Conservation (phyloP, 1,284 basidiomycete species). For the Golubevia sp. region DNA sequence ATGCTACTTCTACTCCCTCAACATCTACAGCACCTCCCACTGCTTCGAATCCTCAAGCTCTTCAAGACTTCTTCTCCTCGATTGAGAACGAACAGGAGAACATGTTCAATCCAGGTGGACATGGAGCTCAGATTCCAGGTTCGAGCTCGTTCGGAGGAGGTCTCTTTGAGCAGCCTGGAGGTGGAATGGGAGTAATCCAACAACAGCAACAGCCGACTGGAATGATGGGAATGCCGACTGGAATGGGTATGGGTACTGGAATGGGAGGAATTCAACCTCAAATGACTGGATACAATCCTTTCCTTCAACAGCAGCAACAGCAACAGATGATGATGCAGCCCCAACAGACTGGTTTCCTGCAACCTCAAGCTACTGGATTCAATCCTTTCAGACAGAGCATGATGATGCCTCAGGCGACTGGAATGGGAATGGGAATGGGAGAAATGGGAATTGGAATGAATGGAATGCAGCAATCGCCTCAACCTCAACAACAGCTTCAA, state of each 20-base stretch:
- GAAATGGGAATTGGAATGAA: too few relatives aligned
- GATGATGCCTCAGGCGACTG: slow-evolving; percentile 38
- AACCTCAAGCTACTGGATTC: slow-evolving; percentile 75
- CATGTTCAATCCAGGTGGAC: slow-evolving; percentile 72
- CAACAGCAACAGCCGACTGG: slow-evolving; percentile 40
- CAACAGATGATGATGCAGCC: slow-evolving; percentile 64
- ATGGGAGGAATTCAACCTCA: slow-evolving; percentile 54
- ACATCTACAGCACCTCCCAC: slow-evolving; percentile 10
- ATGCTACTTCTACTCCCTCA: slow-evolving; percentile 13
- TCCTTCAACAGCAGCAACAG: slow-evolving; percentile 43
- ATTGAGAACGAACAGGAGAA: slow-evolving; percentile 82
- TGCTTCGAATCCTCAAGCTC: slow-evolving; percentile 61
- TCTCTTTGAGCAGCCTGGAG: slow-evolving; percentile 65
- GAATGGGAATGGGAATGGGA: too few relatives aligned
- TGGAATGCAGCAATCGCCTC: slow-evolving; percentile 17
- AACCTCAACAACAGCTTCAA: slow-evolving; percentile 17
- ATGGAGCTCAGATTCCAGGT: slow-evolving; percentile 65
- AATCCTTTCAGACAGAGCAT: slow-evolving; percentile 70
- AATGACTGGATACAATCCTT: slow-evolving; percentile 64
- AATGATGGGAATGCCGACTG: slow-evolving; percentile 62
- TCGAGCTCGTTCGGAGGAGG: slow-evolving; percentile 20
- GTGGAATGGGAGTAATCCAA: too few relatives aligned
- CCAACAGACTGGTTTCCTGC: slow-evolving; percentile 63
- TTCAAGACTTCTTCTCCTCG: slow-evolving; percentile 86
- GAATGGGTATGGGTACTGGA: slow-evolving; percentile 51